Base-by-base conservation (phyloP, 257 asterid genomes). In the Solanum appendiculatum region DNA sequence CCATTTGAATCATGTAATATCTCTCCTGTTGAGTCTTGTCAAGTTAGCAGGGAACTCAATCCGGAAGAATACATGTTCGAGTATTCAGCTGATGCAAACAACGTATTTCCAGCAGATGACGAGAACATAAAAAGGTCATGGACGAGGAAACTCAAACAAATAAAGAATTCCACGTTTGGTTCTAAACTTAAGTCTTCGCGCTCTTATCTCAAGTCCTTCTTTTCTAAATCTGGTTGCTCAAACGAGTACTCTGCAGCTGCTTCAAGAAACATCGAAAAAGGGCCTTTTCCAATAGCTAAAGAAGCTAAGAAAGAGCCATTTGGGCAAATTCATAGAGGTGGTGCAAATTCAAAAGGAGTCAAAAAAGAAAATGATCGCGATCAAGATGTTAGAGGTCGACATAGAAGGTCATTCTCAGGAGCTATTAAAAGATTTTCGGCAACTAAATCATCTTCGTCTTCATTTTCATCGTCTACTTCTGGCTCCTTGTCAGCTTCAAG, bases 391-490 rank as follows among this genome's bases (percentile, higher is more conserved):
- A 56, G 83, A 85, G 88, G 89, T 25, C 66, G 87, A 69, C 96
- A 94, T 39, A 89, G 98, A 92, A 93, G 99, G 85, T 96, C 99
- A 51, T 95, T 95, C 89, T 96, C 99, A 2, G 98, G 93, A 37
- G 95, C 97, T 18, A 89, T 94, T 74, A 96, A 92, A 42, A 86
- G 94, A 82, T 86, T 92, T 8, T 91, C 98, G 7, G 91, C 91
- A 90, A 5, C 93, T 27, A 91, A 88, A 87, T 70, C 91, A 39
- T 88, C 85, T 27, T 89, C 94, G 9, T 85, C 91, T 83, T 63
- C 77, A 27, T 88, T 88, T 25, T 92, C 94, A 25, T 78, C 91
- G 54, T 64, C 80, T 37, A 66, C 88, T 25, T 84, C 87, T 39
- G 56, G 16, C 0, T 86, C 90, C 9, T 86, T 92, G 15, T 87